These are phyloP conservation scores for Lumnitzera littorea DNA, from an alignment of 345 rosid genomes.

Conservation along the genomic window DNA sequence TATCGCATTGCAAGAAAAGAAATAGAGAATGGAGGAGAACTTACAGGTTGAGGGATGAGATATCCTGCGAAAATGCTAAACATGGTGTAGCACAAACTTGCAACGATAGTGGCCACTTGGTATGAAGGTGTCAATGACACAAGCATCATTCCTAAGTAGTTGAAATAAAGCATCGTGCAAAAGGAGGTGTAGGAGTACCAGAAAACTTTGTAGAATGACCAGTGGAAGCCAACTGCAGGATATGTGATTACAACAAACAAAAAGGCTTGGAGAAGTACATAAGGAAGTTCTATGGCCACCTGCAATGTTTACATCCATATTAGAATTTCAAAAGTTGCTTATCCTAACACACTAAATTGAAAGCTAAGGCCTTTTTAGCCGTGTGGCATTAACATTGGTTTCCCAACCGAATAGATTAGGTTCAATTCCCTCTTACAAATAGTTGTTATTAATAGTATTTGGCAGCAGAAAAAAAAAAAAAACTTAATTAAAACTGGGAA, in stretches of 20 bases:
- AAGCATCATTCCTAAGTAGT: conserved; percentile 42
- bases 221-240: conserved; percentile 25
- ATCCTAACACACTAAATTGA: too few species aligned
- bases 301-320: conserved; percentile 5
- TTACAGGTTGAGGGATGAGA: conserved; percentile 42
- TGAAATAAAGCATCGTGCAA: conserved; percentile 32
- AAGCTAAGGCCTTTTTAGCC: too few species aligned
- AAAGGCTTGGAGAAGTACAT: conserved; percentile 26
- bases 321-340: too few species aligned
- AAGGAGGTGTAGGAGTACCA: conserved; percentile 41
- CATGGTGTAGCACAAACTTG: conserved; percentile 21
- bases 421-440: too few species aligned
- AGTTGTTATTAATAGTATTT: too few species aligned
- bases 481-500: not conserved
- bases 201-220: conserved; percentile 30
- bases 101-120: conserved; percentile 26
- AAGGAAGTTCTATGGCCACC: conserved; percentile 40
- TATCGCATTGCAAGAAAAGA: not conserved
- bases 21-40: not conserved
- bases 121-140: conserved; percentile 30
- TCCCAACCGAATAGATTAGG: too few species aligned
- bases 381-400: too few species aligned
- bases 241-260: conserved; percentile 29
- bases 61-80: conserved; percentile 35
- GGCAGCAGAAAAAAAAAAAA: too few species aligned